phyloP scores from a whole-genome alignment of 2,329 filamentous ascomycete species.

The Botryotinia calthae region DNA sequence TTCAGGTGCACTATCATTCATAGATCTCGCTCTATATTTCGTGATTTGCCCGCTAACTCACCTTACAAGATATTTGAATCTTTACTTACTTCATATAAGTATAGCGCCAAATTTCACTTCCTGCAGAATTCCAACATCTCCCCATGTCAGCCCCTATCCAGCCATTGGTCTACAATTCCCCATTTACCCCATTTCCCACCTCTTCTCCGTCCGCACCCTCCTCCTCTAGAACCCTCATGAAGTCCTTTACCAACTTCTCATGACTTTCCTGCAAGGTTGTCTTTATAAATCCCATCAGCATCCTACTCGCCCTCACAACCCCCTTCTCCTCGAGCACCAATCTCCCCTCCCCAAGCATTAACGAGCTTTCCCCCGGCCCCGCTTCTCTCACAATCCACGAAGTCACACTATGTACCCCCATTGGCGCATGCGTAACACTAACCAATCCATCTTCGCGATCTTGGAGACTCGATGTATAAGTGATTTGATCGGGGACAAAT shows the following conservation, averaged over 20 bases:
- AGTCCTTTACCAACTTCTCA: constrained; percentile 60
- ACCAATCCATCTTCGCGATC: constrained; percentile 29
- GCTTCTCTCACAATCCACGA: constrained; percentile 70
- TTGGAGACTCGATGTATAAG: constrained; percentile 32
- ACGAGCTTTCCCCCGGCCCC: constrained; percentile 41
- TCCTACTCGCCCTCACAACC: constrained; percentile 72
- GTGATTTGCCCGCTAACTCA: background rate
- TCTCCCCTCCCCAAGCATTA: constrained; percentile 58
- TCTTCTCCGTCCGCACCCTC: constrained; percentile 7
- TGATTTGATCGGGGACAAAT: constrained; percentile 33
- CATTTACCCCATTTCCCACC: background rate
- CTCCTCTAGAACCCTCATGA: constrained; percentile 50
- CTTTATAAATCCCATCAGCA: constrained; percentile 74
- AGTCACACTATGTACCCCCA: constrained; percentile 51
- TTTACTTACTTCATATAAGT: background rate
- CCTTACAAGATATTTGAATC: background rate
- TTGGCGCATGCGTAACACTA: constrained; percentile 36
- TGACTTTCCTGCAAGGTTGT: constrained; percentile 76
- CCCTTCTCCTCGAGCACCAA: constrained; percentile 79
- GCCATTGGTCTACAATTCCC: background rate
- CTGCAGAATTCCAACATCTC: background rate
- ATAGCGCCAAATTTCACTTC: background rate
- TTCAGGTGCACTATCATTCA: background rate
- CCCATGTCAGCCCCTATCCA: background rate
- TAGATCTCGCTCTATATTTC: background rate